These are phyloP conservation scores for Backusella tarrabulga DNA, from an alignment of 192 early-diverging fungal genomes.

Conservation along the genomic window DNA sequence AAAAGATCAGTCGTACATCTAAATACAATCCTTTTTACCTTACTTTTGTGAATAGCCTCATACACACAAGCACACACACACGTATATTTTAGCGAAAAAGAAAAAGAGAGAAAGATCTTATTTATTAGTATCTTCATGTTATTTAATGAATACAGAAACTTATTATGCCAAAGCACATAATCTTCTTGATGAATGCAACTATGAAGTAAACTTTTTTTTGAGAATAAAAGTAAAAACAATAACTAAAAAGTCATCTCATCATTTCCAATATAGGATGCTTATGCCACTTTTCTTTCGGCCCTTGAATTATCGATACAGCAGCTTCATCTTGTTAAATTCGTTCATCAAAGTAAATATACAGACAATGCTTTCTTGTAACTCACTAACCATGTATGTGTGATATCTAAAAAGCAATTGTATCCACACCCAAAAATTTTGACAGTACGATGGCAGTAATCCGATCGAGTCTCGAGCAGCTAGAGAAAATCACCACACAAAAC, in stretches of 20 bases:
- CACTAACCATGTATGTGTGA: background rate
- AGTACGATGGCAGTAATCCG: background rate
- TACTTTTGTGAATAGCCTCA: background rate
- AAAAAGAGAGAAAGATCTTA: background rate
- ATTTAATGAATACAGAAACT: conserved; percentile 3
- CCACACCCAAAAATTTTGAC: background rate
- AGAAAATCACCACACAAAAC: conserved; percentile 14
- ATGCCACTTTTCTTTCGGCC: conserved; percentile 45
- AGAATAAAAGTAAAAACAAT: background rate
- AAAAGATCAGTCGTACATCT: background rate
- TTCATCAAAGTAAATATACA: conserved; percentile 47
- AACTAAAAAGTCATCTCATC: background rate
- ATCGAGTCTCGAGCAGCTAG: conserved; percentile 16
- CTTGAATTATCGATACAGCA: conserved; percentile 43
- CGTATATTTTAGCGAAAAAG: background rate
- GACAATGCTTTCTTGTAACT: background rate
- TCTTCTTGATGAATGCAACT: conserved; percentile 39
- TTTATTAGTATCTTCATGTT: background rate
- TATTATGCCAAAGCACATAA: conserved; percentile 32
- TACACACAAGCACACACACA: background rate
- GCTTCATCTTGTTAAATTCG: conserved; percentile 52
- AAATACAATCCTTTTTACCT: background rate
- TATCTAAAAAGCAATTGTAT: background rate
- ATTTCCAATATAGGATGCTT: conserved; percentile 19
- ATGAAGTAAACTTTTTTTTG: conserved; percentile 39